Base-by-base conservation (phyloP, 1,139 yeast species). In the Protomyces pachydermus region DNA sequence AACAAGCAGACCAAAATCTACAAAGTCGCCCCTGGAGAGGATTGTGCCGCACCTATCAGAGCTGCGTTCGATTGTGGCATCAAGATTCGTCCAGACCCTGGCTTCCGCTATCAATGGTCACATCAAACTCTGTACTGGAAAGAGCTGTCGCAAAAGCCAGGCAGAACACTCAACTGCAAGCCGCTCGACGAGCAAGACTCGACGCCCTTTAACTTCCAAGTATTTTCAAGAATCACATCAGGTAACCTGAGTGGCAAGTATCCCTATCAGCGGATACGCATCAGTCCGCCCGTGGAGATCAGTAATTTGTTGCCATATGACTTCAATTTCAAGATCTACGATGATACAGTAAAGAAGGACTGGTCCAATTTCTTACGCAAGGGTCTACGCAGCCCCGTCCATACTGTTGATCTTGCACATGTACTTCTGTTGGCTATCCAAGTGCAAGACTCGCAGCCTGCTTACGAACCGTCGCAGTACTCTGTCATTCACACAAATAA, bases 241-340 rank as follows among this genome's bases (percentile, higher is more conserved):
- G 62, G 56, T 1, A 51, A 16, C 12, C 46, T 58, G 35, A 42
- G 56, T 9, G 62, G 62, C 3, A 81, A 88, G 0, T 95, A 90
- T 70, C 98, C 98, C 0, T 95, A 89, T 71, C 82, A 93, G 89
- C 82, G 80, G 10, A 76, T 93, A 50, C 82, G 86, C 1, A 77
- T 95, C 25, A 85, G 95, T 0, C 91, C 98, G 0, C 98, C 98
- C 0, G 76, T 95, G 48, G 90, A 88, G 70, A 80, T 95, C 67
- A 91, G 88, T 70, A 95, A 95, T 70, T 77, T 90, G 65, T 75
- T 95, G 60, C 98, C 99, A 0, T 88, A 82, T 72, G 96, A 90
- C 70, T 77, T 91, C 61, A 79, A 82, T 25, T 91, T 87, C 74
- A 79, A 89, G 65, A 79, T 95, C 23, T 89, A 87, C 72, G 95